Conservation (phyloP, 208 protist species). For the Wallacemonas sp. region DNA sequence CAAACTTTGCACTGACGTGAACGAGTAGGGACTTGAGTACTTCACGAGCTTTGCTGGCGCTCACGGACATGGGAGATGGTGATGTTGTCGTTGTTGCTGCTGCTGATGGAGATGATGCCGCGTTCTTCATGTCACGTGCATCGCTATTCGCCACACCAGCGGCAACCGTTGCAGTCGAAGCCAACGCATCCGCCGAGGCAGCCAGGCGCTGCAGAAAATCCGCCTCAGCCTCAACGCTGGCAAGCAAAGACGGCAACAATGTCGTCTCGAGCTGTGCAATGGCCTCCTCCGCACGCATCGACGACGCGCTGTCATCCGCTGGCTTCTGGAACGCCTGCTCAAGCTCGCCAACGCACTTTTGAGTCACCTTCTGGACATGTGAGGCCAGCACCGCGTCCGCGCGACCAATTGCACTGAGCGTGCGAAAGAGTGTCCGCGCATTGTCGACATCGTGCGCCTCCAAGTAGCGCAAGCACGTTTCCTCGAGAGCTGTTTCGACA, state of each 20-base stretch:
- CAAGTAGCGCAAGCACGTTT: slow-evolving; percentile 55
- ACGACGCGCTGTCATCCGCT: background rate
- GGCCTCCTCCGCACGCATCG: background rate
- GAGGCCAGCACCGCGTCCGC: slow-evolving; percentile 53
- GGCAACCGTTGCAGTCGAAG: too few species aligned
- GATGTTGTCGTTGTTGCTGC: too few species aligned
- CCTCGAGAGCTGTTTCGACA: slow-evolving; percentile 58
- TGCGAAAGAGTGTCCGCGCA: slow-evolving; percentile 45
- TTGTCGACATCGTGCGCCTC: slow-evolving; percentile 37
- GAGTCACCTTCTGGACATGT: slow-evolving; percentile 41
- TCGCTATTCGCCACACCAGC: too few species aligned
- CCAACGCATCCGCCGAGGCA: background rate
- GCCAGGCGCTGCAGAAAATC: slow-evolving; percentile 24
- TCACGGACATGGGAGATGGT: background rate
- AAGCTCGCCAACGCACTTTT: slow-evolving; percentile 25
- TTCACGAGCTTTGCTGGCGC: background rate
- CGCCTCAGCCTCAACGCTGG: slow-evolving; percentile 27
- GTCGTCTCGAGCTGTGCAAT: background rate
- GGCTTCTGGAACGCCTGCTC: slow-evolving; percentile 18
- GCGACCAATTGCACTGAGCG: slow-evolving; percentile 67
- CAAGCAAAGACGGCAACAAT: slow-evolving; percentile 17
- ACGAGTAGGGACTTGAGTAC: slow-evolving; percentile 1
- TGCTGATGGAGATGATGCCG: too few species aligned
- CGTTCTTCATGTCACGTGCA: too few species aligned
- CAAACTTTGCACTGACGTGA: slow-evolving; percentile 2